Percentiles rank a stretch among this genome's conserved stretches.
Conservation (phyloP, 371 early-diverging fungal species). For the Apophysomyces elegans region DNA sequence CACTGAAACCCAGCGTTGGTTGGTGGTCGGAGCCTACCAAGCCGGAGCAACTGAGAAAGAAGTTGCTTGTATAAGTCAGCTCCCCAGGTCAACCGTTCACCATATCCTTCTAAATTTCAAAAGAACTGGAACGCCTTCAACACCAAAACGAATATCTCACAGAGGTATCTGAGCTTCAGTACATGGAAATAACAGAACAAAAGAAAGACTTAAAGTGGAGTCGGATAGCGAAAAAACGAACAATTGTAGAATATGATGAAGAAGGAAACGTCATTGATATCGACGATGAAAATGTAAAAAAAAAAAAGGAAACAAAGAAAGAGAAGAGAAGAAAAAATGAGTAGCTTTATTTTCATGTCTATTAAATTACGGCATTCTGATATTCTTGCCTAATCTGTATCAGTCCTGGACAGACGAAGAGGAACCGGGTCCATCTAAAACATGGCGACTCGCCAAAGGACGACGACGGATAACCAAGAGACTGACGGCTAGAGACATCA, state of each 20-base stretch:
- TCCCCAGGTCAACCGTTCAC: slow-evolving; percentile 7
- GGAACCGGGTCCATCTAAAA: not conserved
- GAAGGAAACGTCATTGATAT: slow-evolving; percentile 4
- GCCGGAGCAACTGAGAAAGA: slow-evolving; percentile 13
- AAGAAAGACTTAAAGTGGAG: not conserved
- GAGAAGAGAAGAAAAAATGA: too few relatives aligned
- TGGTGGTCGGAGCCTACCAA: slow-evolving; percentile 18
- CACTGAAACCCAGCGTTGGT: slow-evolving; percentile 15
- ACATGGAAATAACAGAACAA: not conserved
- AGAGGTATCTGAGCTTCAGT: slow-evolving; percentile 1
- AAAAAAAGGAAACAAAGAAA: not conserved
- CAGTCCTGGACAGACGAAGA: slow-evolving; percentile 9
- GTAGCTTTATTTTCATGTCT: too few relatives aligned
- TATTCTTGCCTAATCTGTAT: not conserved
- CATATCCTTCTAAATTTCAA: slow-evolving; percentile 19
- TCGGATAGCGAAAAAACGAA: not conserved
- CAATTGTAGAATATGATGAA: slow-evolving; percentile 2
- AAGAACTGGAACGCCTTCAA: slow-evolving; percentile 16
- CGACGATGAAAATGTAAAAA: not conserved
- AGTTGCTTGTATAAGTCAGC: slow-evolving; percentile 11
- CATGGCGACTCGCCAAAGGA: not conserved
- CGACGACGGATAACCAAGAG: not conserved
- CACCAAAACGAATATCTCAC: slow-evolving; percentile 3
- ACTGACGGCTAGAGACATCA: slow-evolving; percentile 4
- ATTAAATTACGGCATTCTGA: not conserved